Base-by-base conservation (phyloP, 2,329 filamentous ascomycete genomes). In the Gliomastix tumulicola region DNA sequence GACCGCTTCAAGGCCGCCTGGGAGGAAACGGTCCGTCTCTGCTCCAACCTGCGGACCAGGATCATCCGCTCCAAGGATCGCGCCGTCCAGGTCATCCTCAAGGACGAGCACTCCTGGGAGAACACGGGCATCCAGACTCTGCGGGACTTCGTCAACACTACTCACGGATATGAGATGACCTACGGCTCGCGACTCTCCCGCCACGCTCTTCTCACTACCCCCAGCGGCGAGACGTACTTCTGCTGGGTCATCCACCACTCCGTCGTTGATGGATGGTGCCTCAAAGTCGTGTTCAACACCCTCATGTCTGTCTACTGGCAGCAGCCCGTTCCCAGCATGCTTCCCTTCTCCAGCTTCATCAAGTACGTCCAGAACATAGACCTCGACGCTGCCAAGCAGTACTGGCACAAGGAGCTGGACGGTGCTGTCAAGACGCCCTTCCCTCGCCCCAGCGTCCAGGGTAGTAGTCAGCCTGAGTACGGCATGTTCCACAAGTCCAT, bases 201-300 rank as follows among this genome's bases (percentile, higher is more conserved):
- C 21, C 38, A 43, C 34, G 35, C 39, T 36, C 19, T 43, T 5
- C 13, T 13, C 16, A 32, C 41, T 8, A 11, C 39, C 13, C 32
- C 39, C 15, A 20, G 22, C 17, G 15, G 32, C 20, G 30, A 38
- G 4, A 33, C 13, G 6, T 47, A 12, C 13, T 34, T 34, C 18
- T 6, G 11, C 20, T 10, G 15, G n/a, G 12, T n/a, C 19, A 15
- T 22, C 5, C 23, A 38, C 16, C 34, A 30, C 6, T 34, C 31
- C 17, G 22, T 51, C 2, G 50, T 51, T 21, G 53, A 56, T 27
- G 53, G 50, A 5, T 52, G 47, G 47, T 47, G 44, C 11, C 6
- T 19, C 25, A 20, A 30, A 12, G 28, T 42, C 15, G 22, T 44
- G 13, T 19, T 44, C 18, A 37, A 35, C 3, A 30, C 27, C 11